Conservation (phyloP, 495 filamentous ascomycete species). For the Ramalina intermedia region DNA sequence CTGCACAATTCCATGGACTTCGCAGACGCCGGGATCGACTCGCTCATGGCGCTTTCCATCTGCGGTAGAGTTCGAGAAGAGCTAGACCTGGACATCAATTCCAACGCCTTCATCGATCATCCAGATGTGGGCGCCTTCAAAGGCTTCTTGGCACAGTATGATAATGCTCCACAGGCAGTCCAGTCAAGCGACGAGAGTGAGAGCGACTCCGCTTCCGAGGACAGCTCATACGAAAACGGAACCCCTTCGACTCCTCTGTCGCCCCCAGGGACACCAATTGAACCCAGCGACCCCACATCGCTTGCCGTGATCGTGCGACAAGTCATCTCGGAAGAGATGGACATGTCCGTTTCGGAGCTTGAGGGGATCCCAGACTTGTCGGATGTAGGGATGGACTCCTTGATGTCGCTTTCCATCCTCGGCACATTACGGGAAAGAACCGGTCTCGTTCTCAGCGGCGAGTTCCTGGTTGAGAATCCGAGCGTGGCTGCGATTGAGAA, state of each 20-base stretch:
- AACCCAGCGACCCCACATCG: constrained; percentile 5
- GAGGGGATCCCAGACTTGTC: constrained; percentile 26
- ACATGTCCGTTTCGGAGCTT: constrained; percentile 49
- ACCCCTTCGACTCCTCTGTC: constrained; percentile 7
- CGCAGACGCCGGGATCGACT: constrained; percentile 39
- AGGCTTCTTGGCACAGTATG: constrained; percentile 36
- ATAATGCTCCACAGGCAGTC: constrained; percentile 17
- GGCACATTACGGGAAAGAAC: constrained; percentile 40
- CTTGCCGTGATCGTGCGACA: constrained; percentile 12
- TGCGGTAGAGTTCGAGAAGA: constrained; percentile 35
- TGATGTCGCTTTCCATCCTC: constrained; percentile 36
- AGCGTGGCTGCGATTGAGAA: constrained; percentile 19
- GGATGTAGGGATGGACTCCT: constrained; percentile 38
- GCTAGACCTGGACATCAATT: constrained; percentile 34
- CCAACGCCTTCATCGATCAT: constrained; percentile 42
- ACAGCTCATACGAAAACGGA: constrained; percentile 11
- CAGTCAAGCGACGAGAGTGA: constrained; percentile 23
- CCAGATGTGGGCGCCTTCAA: constrained; percentile 48
- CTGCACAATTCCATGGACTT: constrained; percentile 38
- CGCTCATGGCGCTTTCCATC: constrained; percentile 35
- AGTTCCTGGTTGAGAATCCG: constrained; percentile 15
- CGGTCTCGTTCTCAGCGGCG: constrained; percentile 7
- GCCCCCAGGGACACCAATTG: constrained; percentile 4
- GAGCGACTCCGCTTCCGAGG: constrained; percentile 22
- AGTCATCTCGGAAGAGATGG: constrained; percentile 38